Percentiles rank a stretch among this genome's conserved stretches.
phyloP scores from a whole-genome alignment of 2,329 filamentous ascomycete species.

The Colletotrichum spaethianum region DNA sequence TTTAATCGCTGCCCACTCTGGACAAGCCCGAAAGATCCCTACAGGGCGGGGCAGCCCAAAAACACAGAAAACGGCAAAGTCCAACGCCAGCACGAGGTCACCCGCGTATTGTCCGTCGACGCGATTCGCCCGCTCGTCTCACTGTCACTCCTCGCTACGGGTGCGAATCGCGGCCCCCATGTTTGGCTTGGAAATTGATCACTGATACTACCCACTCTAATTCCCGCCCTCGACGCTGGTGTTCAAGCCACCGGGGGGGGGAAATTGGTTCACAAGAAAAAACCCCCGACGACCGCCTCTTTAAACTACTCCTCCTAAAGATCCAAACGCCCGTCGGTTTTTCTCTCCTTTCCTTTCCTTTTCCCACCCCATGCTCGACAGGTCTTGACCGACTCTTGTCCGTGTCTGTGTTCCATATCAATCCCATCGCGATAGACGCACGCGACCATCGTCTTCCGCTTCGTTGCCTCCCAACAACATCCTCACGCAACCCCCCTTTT shows the following conservation, averaged over 20 bases:
- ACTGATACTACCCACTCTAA: conserved; percentile 33
- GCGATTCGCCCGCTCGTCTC: neutral
- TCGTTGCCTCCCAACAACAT: neutral
- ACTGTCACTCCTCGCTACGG: neutral
- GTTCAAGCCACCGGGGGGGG: conserved; percentile 37
- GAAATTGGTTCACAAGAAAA: conserved; percentile 37
- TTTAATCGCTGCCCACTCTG: too few species aligned
- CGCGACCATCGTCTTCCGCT: neutral
- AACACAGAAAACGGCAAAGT: neutral
- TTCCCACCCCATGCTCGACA: conserved; percentile 7
- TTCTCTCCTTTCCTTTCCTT: neutral
- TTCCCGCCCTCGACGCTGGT: conserved; percentile 17
- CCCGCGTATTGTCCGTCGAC: neutral
- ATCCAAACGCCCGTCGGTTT: neutral
- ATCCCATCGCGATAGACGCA: neutral
- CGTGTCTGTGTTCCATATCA: conserved; percentile 5
- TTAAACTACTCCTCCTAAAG: conserved; percentile 12
- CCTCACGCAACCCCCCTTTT: neutral
- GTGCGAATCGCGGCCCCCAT: conserved; percentile 21
- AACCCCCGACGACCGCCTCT: conserved; percentile 34
- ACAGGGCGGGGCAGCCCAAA: conserved; percentile 11
- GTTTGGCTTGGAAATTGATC: conserved; percentile 22
- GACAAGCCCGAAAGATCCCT: neutral
- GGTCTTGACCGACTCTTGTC: conserved; percentile 23
- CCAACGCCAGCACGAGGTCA: conserved; percentile 3